A percentile compares a stretch with the other conserved stretches of the same genome.
Conservation (phyloP, 441 rosid genomes). For the Erodium texanum region DNA sequence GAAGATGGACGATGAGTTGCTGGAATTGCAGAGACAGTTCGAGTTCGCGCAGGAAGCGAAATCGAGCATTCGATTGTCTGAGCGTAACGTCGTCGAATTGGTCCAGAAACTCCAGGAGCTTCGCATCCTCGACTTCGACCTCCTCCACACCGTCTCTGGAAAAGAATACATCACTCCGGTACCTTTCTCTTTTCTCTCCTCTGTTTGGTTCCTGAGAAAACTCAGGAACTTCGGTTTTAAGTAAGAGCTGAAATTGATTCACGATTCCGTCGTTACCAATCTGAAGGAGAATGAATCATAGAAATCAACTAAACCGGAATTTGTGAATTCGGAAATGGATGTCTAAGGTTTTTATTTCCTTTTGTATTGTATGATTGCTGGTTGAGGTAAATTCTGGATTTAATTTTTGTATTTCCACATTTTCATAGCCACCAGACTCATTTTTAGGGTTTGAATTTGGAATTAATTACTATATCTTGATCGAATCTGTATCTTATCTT, state of each 20-base stretch:
- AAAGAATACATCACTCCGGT: slow-evolving; percentile 92
- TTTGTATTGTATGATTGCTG: background rate
- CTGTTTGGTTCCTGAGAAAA: slow-evolving; percentile 18
- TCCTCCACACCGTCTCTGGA: slow-evolving; percentile 93
- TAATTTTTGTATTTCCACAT: background rate
- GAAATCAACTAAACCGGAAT: background rate
- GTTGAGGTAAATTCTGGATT: background rate
- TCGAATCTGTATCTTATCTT: background rate
- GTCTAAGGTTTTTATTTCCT: background rate
- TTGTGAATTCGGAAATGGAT: background rate
- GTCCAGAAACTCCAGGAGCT: slow-evolving; percentile 94
- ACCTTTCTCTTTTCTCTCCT: slow-evolving; percentile 10
- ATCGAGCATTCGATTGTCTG: slow-evolving; percentile 79
- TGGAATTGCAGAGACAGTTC: slow-evolving; percentile 81
- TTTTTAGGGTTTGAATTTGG: slow-evolving; percentile 6
- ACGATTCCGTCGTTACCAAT: background rate
- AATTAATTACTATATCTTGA: background rate
- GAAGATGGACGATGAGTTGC: slow-evolving; percentile 79
- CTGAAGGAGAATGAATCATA: background rate
- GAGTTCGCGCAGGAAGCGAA: slow-evolving; percentile 93
- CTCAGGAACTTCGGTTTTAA: background rate
- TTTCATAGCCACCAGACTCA: background rate
- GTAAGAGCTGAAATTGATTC: background rate
- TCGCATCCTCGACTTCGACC: slow-evolving; percentile 84
- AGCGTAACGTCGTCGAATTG: slow-evolving; percentile 90